These are phyloP conservation scores for Rutstroemia sp. DNA, from an alignment of 2,329 filamentous ascomycete genomes.

Conservation along the genomic window DNA sequence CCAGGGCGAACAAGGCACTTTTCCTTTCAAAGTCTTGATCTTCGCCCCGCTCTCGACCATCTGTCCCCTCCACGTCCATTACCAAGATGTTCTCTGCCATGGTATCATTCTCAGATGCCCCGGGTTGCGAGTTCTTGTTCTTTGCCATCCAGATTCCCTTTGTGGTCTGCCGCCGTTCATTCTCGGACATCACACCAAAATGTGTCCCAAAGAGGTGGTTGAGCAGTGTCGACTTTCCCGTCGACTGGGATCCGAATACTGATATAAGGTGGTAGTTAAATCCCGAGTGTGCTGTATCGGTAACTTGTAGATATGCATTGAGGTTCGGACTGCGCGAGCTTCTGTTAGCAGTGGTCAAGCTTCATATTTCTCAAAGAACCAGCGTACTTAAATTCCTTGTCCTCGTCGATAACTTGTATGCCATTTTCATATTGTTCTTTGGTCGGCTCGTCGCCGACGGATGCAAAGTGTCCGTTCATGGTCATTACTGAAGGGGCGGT, in stretches of 20 bases:
- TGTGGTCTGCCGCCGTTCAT: constrained; percentile 88
- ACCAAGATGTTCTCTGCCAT: constrained; percentile 99
- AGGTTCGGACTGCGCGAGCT: constrained; percentile 55
- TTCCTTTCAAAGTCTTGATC: constrained; percentile 99
- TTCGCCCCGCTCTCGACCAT: constrained; percentile 91
- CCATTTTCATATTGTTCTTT: constrained; percentile 77
- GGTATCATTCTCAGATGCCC: constrained; percentile 39
- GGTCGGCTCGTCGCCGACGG: constrained; percentile 58
- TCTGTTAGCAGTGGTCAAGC: constrained; percentile 14
- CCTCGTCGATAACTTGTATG: constrained; percentile 92
- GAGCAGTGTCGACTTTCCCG: constrained; percentile 92
- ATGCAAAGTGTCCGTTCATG: constrained; percentile 78
- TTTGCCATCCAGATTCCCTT: constrained; percentile 99
- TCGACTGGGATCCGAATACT: constrained; percentile 97
- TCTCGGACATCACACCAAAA: constrained; percentile 97
- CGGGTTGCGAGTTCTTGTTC: constrained; percentile 63
- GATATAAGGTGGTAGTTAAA: constrained; percentile 99
- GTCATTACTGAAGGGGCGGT: constrained; percentile 30
- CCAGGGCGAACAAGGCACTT: constrained; percentile 92
- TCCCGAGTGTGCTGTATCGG: constrained; percentile 76
- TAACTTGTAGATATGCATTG: constrained; percentile 71
- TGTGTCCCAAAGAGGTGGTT: constrained; percentile 94
- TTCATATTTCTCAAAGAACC: neutral
- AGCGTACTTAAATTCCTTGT: constrained; percentile 91
- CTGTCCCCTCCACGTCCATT: constrained; percentile 98